Evolutionary conservation across 257 asterid genomes (phyloP), one percentile per base, ranked within the genome.

Genomic region (Handroanthus guayacan): DNA sequence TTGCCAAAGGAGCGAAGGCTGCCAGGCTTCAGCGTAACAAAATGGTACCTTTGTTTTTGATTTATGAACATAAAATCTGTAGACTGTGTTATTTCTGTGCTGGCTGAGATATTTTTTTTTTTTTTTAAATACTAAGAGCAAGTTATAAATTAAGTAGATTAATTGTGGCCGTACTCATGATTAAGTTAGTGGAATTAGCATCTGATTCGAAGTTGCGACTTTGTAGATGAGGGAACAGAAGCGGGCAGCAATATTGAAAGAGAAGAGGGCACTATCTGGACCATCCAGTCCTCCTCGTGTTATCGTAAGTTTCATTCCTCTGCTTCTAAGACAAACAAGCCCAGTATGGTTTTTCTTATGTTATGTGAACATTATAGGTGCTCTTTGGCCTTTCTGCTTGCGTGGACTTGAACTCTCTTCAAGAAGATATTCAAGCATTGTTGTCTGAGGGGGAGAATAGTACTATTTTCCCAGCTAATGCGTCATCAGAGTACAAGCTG

Each of bases 251-350:
- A 52, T 89, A 48, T 79, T 90, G 86, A 89, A 90, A 81, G 96
- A 91, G 89, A 95, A 91, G 86, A 90, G 97, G 84, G 92, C 93
- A 45, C 71, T 79, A 12, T 85, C 93, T 3, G 98, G 97, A 63
- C 78, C 94, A 36, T 83, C 81, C 18, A 86, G 93, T 72, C 93
- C 98, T 39, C 99, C 98, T 17, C 96, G 97, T 60, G 91, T 95
- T 72, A 85, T 95, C 75, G 99, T 93, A 79, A 84, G 94, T 74
- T 60, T 60, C 43, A 3, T 39, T 78, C 50, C n/a, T 6, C 14
- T 71, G 48, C 62, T 70, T 52, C 41, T 68, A 37, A 55, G 67
- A 16, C 62, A 67, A 60, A 36, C 6, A 69, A 10, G 7, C 6
- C 9, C 16, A 25, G n/a, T 39, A 20, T 72, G 16, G 60, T 64